These are phyloP conservation scores for Toxicodendron radicans DNA, from an alignment of 345 rosid genomes.

Conservation along the genomic window DNA sequence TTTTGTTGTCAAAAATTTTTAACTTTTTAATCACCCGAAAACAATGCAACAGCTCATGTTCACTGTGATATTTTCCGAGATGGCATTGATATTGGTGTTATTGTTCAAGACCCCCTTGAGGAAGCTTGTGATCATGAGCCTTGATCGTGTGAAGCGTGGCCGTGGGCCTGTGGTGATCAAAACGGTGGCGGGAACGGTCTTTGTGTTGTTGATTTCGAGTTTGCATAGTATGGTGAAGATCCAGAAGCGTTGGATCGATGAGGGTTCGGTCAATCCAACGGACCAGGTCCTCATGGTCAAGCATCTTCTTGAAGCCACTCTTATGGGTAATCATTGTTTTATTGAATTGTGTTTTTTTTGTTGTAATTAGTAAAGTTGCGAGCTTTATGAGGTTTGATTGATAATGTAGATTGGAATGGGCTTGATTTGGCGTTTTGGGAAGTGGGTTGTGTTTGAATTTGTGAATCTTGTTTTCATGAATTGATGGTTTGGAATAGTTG, in stretches of 20 bases:
- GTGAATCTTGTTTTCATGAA: background rate
- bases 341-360: background rate
- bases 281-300: constrained; percentile 84
- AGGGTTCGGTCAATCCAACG: constrained; percentile 60
- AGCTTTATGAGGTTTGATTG: constrained; percentile 5
- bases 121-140: constrained; percentile 63
- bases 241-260: constrained; percentile 67
- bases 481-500: background rate
- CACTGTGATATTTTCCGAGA: constrained; percentile 54
- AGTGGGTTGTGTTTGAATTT: constrained; percentile 1
- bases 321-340: constrained; percentile 62
- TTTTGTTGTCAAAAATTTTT: background rate
- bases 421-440: constrained; percentile 4
- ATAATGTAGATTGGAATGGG: constrained; percentile 3
- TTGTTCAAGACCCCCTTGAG: constrained; percentile 81
- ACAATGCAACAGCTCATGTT: constrained; percentile 74
- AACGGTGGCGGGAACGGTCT: constrained; percentile 67
- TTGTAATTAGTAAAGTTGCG: background rate
- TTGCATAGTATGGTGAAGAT: constrained; percentile 61
- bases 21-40: background rate
- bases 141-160: constrained; percentile 86
- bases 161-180: constrained; percentile 84
- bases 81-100: constrained; percentile 56
- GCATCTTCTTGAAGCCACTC: constrained; percentile 85
- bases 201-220: constrained; percentile 54